These are phyloP conservation scores for Mycena kentingensis DNA, from an alignment of 768 basidiomycete genomes.

Conservation along the genomic window DNA sequence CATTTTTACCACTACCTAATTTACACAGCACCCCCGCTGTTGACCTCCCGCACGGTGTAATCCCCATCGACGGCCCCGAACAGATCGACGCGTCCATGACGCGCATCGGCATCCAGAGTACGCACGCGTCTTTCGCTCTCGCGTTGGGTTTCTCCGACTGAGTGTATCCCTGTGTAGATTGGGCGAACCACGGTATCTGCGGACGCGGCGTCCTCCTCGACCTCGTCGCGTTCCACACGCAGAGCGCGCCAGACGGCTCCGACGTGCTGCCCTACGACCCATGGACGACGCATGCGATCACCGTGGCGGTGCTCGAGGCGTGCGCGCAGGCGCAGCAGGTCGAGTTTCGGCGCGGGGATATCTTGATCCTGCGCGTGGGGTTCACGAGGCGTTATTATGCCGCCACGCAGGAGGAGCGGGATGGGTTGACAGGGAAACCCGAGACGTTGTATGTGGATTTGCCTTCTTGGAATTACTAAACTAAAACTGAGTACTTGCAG, in stretches of 20 bases:
- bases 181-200: slow-evolving; percentile 71
- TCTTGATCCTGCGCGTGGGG: slow-evolving; percentile 61
- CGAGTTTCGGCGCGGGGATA: slow-evolving; percentile 58
- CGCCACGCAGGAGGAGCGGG: slow-evolving; percentile 45
- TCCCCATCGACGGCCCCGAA: slow-evolving; percentile 49
- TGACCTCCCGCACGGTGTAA: slow-evolving; percentile 46
- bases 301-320: slow-evolving; percentile 55
- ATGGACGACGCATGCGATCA: slow-evolving; percentile 57
- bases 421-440: slow-evolving; percentile 41
- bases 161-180: slow-evolving; percentile 50
- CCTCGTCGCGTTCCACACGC: slow-evolving; percentile 54
- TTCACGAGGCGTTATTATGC: slow-evolving; percentile 60
- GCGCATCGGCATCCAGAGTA: slow-evolving; percentile 72
- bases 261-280: slow-evolving; percentile 63
- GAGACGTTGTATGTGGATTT: slow-evolving; percentile 57
- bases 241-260: too few relatives aligned
- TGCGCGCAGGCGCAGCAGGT: slow-evolving; percentile 64
- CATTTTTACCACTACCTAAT: background rate
- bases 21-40: slow-evolving; percentile 45
- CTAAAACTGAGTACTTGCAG: background rate
- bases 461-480: background rate
- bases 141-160: too few relatives aligned
- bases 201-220: slow-evolving; percentile 71
- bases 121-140: slow-evolving; percentile 31
- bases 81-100: slow-evolving; percentile 47